Evolutionary conservation across 2,329 filamentous ascomycete genomes (phyloP), one percentile per base, ranked within the genome.

Genomic region (Aureobasidium sp.): DNA sequence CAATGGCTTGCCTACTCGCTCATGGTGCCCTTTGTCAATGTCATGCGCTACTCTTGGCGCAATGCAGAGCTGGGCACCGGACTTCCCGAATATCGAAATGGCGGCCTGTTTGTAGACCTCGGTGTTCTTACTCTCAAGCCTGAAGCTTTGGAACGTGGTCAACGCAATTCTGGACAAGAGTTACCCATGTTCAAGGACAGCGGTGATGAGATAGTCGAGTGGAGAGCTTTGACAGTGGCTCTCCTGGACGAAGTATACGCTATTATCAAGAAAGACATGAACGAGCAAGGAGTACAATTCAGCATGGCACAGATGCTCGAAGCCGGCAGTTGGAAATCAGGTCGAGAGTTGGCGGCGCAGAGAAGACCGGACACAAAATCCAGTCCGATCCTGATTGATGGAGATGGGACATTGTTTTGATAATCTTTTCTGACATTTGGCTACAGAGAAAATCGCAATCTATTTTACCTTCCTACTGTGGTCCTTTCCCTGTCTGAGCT

Each of bases 261-360:
- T 6, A 84, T 87, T 59, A 85, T 89, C 65, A 88, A 88, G 76
- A 81, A 53, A 62, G 75, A 95, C 42, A 81, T 79, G 15, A 89
- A 87, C 1, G 52, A 23, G 20, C 36, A 50, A 4, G 56, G 20
- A 15, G 78, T 32, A 6, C 85, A 78, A 66, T 75, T 97, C 72
- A 88, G 79, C 41, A 75, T 96, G 68, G 84, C 90, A 4, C 92
- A 97, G 73, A 84, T 97, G 77, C 79, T 97, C n/a, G 92, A 96
- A 75, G 92, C 91, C 13, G 92, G 92, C 53, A 95, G 89, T 73
- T 97, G 92, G 91, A 96, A 96, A 88, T 91, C 92, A 74, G 77
- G 84, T 68, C 63, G 75, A n/a, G 72, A 75, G 56, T 60, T 75
- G 42, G 74, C 74, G 12, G 74, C 73, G 0, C 64, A 70, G 59